These are phyloP conservation scores for Globisporangium perplexum DNA, from an alignment of 352 stramenopile species.

Conservation along the genomic window DNA sequence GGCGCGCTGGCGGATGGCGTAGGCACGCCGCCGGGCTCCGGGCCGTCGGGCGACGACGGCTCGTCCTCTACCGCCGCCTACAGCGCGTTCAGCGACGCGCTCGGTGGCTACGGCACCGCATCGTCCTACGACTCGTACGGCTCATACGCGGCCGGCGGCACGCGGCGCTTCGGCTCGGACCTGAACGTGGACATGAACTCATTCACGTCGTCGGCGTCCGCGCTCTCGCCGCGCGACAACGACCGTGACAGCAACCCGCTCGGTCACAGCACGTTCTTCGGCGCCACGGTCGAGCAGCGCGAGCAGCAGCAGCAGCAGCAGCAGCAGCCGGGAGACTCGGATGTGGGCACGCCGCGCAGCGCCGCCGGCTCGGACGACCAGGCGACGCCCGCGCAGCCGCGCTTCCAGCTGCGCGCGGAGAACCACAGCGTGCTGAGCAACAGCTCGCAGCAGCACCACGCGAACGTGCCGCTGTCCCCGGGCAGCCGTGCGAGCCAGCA, in stretches of 20 bases:
- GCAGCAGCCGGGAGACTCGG: constrained; percentile 1
- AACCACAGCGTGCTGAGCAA: constrained; percentile 1
- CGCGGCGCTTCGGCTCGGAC: constrained; percentile 5
- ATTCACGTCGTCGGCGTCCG: constrained; percentile 8
- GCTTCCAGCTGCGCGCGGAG: not conserved
- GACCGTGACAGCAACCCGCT: constrained; percentile 2
- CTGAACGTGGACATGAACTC: constrained; percentile 13
- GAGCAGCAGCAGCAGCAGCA: constrained; percentile 2
- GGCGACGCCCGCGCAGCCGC: not conserved
- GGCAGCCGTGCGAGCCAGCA: constrained; percentile 12
- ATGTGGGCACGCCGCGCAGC: constrained; percentile 7
- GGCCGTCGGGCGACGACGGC: not conserved
- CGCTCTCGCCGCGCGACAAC: constrained; percentile 12
- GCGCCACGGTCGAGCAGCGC: not conserved
- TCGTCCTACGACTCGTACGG: constrained; percentile 3
- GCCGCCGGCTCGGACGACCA: not conserved
- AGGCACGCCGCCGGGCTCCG: constrained; percentile 10
- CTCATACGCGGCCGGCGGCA: not conserved
- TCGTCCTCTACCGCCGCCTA: constrained; percentile 3
- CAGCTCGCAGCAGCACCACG: not conserved
- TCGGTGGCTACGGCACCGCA: constrained; percentile 2
- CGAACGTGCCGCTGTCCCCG: constrained; percentile 9
- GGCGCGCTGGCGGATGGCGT: constrained; percentile 9
- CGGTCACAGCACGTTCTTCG: constrained; percentile 5
- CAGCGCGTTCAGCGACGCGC: constrained; percentile 10